Base-by-base conservation (phyloP, 192 early-diverging fungal genomes). In the Coemansia asiatica region DNA sequence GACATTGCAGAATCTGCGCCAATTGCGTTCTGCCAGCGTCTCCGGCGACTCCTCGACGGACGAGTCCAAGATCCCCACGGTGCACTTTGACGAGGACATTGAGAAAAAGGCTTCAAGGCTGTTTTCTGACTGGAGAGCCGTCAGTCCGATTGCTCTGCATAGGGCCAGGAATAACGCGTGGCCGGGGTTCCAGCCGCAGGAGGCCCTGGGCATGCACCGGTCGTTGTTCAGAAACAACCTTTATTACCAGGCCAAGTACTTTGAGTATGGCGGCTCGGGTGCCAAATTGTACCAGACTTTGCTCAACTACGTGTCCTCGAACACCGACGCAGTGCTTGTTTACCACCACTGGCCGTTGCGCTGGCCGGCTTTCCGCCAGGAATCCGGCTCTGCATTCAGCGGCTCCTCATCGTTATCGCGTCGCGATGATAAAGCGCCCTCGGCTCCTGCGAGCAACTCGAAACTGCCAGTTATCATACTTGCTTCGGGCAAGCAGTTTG, bases 261-360 rank as follows among this genome's bases (percentile, higher is more conserved):
- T 84, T 69, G 82, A 84, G 53, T 84, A 77, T 22, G 82, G 74
- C 49, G 82, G 82, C n/a, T 72, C 78, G 0, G 78, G 82, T 1
- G 69, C 78, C 21, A 56, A 57, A 27, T 57, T 76, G 10, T 84
- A 84, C 69, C 77, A 81, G 55, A 51, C 68, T 7, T 59, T 84
- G 47, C 69, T 74, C 22, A 50, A 36, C 40, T 75, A 72, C 29
- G 66, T 70, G 10, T 44, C 56, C 7, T 60, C 74, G 0, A 63
- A 69, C 66, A 84, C 75, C 22, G 71, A 76, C 2, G 49, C 74
- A n/a, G 61, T 76, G 1, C 61, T 84, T 7, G 57, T 73, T 7
- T 75, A 74, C 64, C 78, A 84, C 47, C 74, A 76, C 64, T 84
- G 82, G 82, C 82, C 82, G 10, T 64, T 84, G 12, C 74, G 78